A percentile compares a stretch with the other conserved stretches of the same genome.
phyloP scores from a whole-genome alignment of 2,329 filamentous ascomycete species.

The Phialophora tarda region DNA sequence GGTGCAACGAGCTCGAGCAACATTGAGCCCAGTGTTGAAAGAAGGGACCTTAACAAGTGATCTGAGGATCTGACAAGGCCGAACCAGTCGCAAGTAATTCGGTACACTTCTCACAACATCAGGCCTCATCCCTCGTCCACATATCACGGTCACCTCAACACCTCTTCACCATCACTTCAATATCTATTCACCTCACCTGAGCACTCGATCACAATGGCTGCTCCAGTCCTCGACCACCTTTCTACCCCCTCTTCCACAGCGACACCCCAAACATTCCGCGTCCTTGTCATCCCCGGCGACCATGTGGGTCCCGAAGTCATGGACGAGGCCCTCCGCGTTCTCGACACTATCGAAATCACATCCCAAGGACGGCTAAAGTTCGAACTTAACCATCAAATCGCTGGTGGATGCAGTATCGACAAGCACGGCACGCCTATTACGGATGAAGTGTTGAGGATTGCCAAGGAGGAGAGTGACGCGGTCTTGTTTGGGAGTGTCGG shows the following conservation, averaged over 20 bases:
- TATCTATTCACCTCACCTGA: background rate
- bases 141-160: background rate
- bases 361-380: conserved; percentile 64
- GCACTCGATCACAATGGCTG: conserved; percentile 5
- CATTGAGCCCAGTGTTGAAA: background rate
- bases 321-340: conserved; percentile 65
- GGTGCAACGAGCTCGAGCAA: background rate
- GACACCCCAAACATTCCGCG: conserved; percentile 41
- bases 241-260: background rate
- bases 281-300: conserved; percentile 70
- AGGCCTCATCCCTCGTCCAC: background rate
- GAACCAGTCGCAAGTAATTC: background rate
- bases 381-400: conserved; percentile 67
- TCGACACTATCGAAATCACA: conserved; percentile 53
- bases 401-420: conserved; percentile 71
- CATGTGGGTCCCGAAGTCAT: conserved; percentile 73
- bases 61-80: background rate
- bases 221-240: conserved; percentile 11
- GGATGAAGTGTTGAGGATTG: conserved; percentile 62
- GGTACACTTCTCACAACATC: background rate
- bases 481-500: conserved; percentile 73
- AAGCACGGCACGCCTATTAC: conserved; percentile 69
- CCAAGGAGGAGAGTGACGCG: conserved; percentile 65
- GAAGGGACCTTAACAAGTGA: background rate
- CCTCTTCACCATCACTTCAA: background rate